phyloP scores from a whole-genome alignment of 441 rosid species.

The Erysimum cheiri region DNA sequence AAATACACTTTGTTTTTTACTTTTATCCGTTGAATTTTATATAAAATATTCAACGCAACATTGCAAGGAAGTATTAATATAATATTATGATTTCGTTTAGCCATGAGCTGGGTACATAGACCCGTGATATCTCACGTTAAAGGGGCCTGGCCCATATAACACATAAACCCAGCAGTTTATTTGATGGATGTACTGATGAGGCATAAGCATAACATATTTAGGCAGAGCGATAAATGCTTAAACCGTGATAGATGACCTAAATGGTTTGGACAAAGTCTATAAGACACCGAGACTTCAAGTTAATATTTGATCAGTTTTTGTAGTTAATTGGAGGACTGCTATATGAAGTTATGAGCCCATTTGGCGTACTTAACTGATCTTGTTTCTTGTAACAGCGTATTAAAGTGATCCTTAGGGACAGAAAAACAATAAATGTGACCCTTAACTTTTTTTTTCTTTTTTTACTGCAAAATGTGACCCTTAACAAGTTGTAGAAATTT shows the following conservation, averaged over 20 bases:
- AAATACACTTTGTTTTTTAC: not conserved
- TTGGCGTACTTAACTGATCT: no score
- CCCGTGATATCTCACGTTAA: slow-evolving; percentile 6
- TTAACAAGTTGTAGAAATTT: no score
- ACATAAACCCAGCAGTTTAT: slow-evolving; percentile 23
- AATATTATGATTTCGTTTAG: not conserved
- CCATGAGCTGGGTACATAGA: not conserved
- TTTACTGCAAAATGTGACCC: not conserved
- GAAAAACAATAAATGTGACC: no score
- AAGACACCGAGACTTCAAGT: slow-evolving; percentile 29
- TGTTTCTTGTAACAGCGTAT: no score
- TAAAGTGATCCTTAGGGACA: no score
- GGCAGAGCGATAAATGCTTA: slow-evolving; percentile 80
- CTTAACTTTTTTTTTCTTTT: no score
- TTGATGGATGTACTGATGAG: slow-evolving; percentile 40
- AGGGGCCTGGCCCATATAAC: slow-evolving; percentile 17
- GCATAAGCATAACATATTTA: slow-evolving; percentile 35
- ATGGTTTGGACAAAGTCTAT: slow-evolving; percentile 74
- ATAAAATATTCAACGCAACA: no score
- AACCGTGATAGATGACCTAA: slow-evolving; percentile 69
- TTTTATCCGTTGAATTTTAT: not conserved
- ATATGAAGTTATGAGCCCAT: no score
- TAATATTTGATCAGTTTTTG: not conserved
- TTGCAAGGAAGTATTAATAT: not conserved
- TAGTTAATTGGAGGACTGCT: not conserved